Evolutionary conservation across 192 early-diverging fungal genomes (phyloP), one percentile per base, ranked within the genome.

Genomic region (Podila verticillata): DNA sequence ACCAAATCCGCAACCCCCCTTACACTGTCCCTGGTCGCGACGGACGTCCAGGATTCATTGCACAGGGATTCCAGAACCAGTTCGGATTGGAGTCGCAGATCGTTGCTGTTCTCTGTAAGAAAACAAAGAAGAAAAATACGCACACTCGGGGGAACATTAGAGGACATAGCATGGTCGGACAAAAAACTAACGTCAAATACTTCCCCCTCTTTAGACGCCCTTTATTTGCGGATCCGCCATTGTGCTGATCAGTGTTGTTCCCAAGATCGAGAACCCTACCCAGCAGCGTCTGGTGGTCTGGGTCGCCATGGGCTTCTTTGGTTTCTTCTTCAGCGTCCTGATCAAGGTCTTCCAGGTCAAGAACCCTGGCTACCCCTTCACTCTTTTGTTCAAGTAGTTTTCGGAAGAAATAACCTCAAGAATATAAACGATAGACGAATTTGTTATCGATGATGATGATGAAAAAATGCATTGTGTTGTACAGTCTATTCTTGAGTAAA

Each of bases 1-100:
- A 95, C 78, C 88, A 90, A 62, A 95, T 95, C 66, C 91, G 92
- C n/a, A 84, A 83, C 35, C 87, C 93, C 7, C 91, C 92, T 34
- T 94, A 92, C 65, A 83, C 88, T 13, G 85, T 83, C 28, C 68
- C 86, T 5, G 68, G 72, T 32, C 65, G 83, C 1, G 75, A 91
- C 58, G 89, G 90, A n/a, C 63, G 86, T 44, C 72, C 87, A 20
- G 85, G 84, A 32, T 86, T 91, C 56, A 84, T 95, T 63, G 89
- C 91, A 1, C 51, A 68, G 48, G 93, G 91, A 1, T 94, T 92
- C 84, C 86, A 89, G 48, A 84, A 85, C 29, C 93, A 94, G 68
- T 89, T 89, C 65, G 88, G 89, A 13, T 69, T 92, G 20, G 94
- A 95, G 74, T 88, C 84, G 26, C 91, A 94, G 67, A 89, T 95